Evolutionary conservation across 805 yeast species (phyloP), one percentile per base, ranked within the genome.

Genomic region (Lipomyces kockii): DNA sequence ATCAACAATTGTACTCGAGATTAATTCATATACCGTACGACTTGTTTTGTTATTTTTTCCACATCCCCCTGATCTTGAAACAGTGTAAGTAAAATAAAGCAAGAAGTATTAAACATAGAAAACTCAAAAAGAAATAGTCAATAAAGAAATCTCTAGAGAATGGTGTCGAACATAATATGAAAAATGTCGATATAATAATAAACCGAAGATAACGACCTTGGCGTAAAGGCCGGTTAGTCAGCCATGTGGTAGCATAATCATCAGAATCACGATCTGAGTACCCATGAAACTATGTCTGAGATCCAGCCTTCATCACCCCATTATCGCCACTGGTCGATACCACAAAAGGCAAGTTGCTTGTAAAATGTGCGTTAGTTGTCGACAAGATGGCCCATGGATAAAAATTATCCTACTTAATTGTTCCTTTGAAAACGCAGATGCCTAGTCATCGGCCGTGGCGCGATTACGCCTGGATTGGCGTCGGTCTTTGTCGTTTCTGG

Each of bases 401-500:
- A 43, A 43, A 17, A 7, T 43, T 43, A 43, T 43, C 49, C 49
- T 43, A 43, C 49, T n/a, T 17, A 43, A 17, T 43, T 43, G 22
- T 43, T 43, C 49, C 39, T 37, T 29, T 37, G 17, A 14, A 37
- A 14, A 14, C 39, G 39, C 39, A 37, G 17, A 7, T 37, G 5
- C 39, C 39, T 9, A 12, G 12, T 37, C 39, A 14, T 14, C 20
- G 49, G 49, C 11, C 6, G 49, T 43, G 43, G 17, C 20, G 22
- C 49, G n/a, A n/a, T 39, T 35, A 66, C n/a, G 69, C 69, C 56
- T 62, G 58, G 3, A 66, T 58, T 12, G 64, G 37, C 2, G 69
- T 52, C 7, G 69, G 57, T 12, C 64, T 63, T 29, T 66, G 69
- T 32, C 69, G 55, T 52, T 66, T 66, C 20, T 43, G 55, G 57